phyloP scores from a whole-genome alignment of 2,329 filamentous ascomycete genomes.

The Colletotrichum orchidophilum region DNA sequence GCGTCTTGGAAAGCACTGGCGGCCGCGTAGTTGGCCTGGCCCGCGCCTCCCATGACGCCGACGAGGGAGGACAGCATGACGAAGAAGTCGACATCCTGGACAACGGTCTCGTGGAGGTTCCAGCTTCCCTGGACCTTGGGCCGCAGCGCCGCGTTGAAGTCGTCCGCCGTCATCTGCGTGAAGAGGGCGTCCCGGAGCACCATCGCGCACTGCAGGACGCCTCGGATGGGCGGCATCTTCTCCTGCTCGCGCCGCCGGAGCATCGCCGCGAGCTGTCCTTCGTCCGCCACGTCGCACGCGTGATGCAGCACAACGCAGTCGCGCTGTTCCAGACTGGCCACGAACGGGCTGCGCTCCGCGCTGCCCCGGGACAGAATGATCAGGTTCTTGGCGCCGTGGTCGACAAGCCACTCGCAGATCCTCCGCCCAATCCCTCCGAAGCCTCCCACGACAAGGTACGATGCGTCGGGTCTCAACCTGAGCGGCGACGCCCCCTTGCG shows the following conservation, averaged over 20 bases:
- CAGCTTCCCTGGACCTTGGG: conserved; percentile 46
- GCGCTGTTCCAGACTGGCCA: conserved; percentile 32
- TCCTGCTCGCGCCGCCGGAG: conserved; percentile 35
- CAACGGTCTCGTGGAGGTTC: conserved; percentile 42
- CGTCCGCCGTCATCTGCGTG: conserved; percentile 44
- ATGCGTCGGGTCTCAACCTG: neutral
- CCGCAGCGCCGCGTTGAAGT: conserved; percentile 41
- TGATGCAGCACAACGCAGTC: conserved; percentile 3
- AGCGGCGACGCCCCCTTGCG: neutral
- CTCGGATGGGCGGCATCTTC: conserved; percentile 5
- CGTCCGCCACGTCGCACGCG: conserved; percentile 14
- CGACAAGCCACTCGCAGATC: conserved; percentile 36
- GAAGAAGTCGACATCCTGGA: conserved; percentile 45
- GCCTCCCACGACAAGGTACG: conserved; percentile 27
- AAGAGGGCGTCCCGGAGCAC: conserved; percentile 47
- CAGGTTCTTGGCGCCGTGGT: conserved; percentile 40
- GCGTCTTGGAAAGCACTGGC: conserved; percentile 54
- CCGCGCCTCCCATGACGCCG: conserved; percentile 38
- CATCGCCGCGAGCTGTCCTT: conserved; percentile 39
- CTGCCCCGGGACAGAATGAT: conserved; percentile 41
- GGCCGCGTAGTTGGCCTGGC: conserved; percentile 55
- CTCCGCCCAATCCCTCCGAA: conserved; percentile 39
- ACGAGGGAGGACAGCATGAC: conserved; percentile 43
- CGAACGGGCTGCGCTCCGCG: conserved; percentile 14
- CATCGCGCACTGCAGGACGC: conserved; percentile 47